A percentile compares a stretch with the other conserved stretches of the same genome.
These are phyloP conservation scores for Agastache rugosa DNA, from an alignment of 257 asterid species.

Conservation along the genomic window DNA sequence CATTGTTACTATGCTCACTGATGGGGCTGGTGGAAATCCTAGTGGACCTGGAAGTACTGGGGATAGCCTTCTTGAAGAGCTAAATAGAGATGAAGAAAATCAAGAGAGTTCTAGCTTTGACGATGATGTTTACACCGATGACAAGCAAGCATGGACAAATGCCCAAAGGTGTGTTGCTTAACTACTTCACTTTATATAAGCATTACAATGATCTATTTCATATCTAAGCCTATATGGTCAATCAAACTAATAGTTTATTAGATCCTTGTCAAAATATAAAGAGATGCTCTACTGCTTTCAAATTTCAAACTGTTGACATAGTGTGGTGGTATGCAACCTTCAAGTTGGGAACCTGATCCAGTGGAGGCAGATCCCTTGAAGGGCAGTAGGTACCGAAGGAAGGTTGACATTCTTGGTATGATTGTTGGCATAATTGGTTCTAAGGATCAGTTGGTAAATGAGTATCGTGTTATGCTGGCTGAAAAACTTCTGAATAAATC, in stretches of 20 bases:
- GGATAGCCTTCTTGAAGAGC: conserved; percentile 97
- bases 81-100: conserved; percentile 95
- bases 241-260: conserved; percentile 20
- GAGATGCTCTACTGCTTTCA: conserved; percentile 23
- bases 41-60: conserved; percentile 79
- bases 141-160: conserved; percentile 95
- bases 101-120: conserved; percentile 76
- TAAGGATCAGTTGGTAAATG: conserved; percentile 95
- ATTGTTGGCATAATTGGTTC: conserved; percentile 96
- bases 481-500: conserved; percentile 95
- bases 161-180: conserved; percentile 65
- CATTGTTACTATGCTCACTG: conserved; percentile 97
- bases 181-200: background rate
- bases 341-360: conserved; percentile 99
- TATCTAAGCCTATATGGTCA: conserved; percentile 9
- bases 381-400: conserved; percentile 81
- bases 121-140: conserved; percentile 78
- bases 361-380: conserved; percentile 90
- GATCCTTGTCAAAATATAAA: background rate
- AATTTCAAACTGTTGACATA: conserved; percentile 42
- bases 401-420: conserved; percentile 97
- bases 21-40: conserved; percentile 89
- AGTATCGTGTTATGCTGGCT: conserved; percentile 98
- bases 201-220: background rate
- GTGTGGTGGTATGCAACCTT: conserved; percentile 39